Base-by-base conservation (phyloP, 768 basidiomycete genomes). In the Termitomyces sp. region DNA sequence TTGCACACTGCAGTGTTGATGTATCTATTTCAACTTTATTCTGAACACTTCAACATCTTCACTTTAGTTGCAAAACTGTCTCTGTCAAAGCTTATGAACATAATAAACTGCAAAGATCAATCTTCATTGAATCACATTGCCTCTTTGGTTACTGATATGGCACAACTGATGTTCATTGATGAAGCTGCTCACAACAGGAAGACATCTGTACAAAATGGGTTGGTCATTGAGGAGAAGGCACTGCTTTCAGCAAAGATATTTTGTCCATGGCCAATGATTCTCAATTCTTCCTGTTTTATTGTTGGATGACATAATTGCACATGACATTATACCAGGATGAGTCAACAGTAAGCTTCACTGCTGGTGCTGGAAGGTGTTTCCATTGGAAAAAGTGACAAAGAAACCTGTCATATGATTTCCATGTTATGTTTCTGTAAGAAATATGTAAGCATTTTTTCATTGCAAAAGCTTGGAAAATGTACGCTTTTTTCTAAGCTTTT, bases 101-200 rank as follows among this genome's bases (percentile, higher is more conserved):
- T 2, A 41, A 41, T n/a, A 21, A 41, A 21, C 45, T 47, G 2
- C 25, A 27, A 47, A n/a, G 45, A 47, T 47, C 45, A 6, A 47
- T 47, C 5, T 56, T 54, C 41, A 63, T 8, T 62, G 65, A 64
- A 59, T 32, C 1, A 42, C 2, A 34, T 60, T 44, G 60, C 50
- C 27, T 51, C 48, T 11, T 40, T 59, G 16, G 19, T 56, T 12
- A 56, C 50, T 1, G 54, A 62, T 34, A 51, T 51, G 1, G 38
- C 29, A 3, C 19, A 48, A 43, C 17, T 62, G 5, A 62, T 62
- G 47, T 59, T 53, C 27, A 42, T 54, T 34, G 58, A 62, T 45
- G 53, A 62, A 34, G 58, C 61, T 34, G 61, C 58, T 16, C 32
- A 44, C 3, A 59, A 62, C 34, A 55, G 41, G 32, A 59, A 59